Conservation (phyloP, 345 rosid genomes). For the Lumnitzera racemosa region DNA sequence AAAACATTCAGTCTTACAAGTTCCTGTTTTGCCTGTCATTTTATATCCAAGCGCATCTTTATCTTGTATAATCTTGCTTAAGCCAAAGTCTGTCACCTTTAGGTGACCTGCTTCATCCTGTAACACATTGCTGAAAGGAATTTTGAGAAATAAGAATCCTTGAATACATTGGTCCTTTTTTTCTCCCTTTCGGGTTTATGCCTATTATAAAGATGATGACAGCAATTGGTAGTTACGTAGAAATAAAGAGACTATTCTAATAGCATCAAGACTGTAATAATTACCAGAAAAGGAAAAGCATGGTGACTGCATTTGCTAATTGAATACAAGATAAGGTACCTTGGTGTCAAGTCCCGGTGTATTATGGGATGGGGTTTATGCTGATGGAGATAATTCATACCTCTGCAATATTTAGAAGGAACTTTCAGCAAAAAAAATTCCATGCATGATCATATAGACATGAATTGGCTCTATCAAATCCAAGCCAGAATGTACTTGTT, state of each 20-base stretch:
- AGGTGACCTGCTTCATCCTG: constrained; percentile 58
- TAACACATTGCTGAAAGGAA: constrained; percentile 35
- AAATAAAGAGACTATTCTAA: too few relatives aligned
- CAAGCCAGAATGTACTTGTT: too few relatives aligned
- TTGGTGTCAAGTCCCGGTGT: constrained; percentile 62
- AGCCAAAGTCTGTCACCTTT: constrained; percentile 65
- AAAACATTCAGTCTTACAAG: constrained; percentile 26
- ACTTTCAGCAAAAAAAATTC: background rate
- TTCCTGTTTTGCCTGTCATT: constrained; percentile 60
- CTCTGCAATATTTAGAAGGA: constrained; percentile 23
- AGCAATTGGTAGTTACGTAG: too few relatives aligned
- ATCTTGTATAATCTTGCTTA: constrained; percentile 53
- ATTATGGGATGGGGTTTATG: constrained; percentile 55
- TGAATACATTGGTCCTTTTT: too few relatives aligned
- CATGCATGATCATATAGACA: background rate
- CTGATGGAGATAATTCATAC: constrained; percentile 67
- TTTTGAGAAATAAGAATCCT: background rate
- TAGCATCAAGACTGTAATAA: too few relatives aligned
- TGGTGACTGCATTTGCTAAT: too few relatives aligned
- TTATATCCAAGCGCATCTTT: constrained; percentile 48
- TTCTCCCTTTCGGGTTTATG: too few relatives aligned
- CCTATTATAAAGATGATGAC: too few relatives aligned
- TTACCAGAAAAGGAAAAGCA: too few relatives aligned
- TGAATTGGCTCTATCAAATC: background rate
- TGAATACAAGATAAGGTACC: constrained; percentile 16